Evolutionary conservation across 176 grass and related monocot species (phyloP).

Genomic region (Oryza australiensis): DNA sequence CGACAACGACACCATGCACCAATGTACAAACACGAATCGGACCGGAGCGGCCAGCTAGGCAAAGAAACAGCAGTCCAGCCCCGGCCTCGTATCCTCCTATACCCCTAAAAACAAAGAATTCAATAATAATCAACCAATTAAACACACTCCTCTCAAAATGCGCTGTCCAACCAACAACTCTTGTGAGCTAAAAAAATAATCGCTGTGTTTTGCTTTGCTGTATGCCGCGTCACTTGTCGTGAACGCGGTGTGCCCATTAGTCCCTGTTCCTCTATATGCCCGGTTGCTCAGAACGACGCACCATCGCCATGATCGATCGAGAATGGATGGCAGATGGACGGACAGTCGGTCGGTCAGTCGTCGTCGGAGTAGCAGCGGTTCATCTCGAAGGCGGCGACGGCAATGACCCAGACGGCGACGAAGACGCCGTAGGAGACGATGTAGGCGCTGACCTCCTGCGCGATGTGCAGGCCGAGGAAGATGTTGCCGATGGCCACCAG

Average conservation of each 20-base stretch:
- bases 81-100: conserved; percentile 38
- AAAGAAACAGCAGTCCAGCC: conserved; percentile 35
- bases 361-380: conserved; percentile 49
- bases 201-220: background rate
- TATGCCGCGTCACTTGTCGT: conserved; percentile 5
- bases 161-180: conserved; percentile 2
- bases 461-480: conserved; percentile 71
- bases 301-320: background rate
- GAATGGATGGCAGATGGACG: background rate
- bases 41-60: conserved; percentile 38
- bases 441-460: conserved; percentile 57
- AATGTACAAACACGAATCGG: conserved; percentile 44
- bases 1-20: conserved; percentile 14
- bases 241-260: background rate
- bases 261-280: background rate
- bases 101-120: conserved; percentile 27
- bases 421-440: conserved; percentile 69
- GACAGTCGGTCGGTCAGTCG: conserved; percentile 21
- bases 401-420: conserved; percentile 64
- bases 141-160: background rate
- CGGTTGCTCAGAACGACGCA: background rate
- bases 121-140: background rate
- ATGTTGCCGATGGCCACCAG: conserved; percentile 60
- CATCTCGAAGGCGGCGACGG: conserved; percentile 58
- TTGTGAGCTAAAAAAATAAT: conserved; percentile 16